Base-by-base conservation (phyloP, 2,329 filamentous ascomycete genomes). In the Sphaerulina vaccinii region DNA sequence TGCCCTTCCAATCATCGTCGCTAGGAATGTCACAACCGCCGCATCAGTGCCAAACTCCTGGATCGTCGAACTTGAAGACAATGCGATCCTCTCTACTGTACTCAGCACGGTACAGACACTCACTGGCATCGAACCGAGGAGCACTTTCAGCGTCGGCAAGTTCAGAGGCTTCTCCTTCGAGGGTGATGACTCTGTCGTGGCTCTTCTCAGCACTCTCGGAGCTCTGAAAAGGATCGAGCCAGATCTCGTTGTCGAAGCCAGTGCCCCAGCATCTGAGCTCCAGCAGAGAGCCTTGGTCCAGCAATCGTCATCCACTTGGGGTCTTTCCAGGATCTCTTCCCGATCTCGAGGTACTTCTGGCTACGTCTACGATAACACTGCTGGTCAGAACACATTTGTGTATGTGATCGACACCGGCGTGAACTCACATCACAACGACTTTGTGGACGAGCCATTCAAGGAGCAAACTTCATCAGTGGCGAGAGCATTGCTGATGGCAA, bases 401-500 rank as follows among this genome's bases (percentile, higher is more conserved):
- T 59, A 59, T 16, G 51, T 56, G 8, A 49, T 49, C 29, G 71
- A 70, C 35, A 57, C 51, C 16, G 62, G 64, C 51, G 47, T 65
- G 35, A 49, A 59, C 45, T 57, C 55, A 36, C 51, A 52, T 11
- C 63, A 65, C 50, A 49, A 33, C 48, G 62, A 73, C 39, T 74
- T 71, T 29, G 60, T 29, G 68, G 67, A 4, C 65, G 70, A 51
- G 71, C 69, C 7, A 62, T 35, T 8, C 33, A 32, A 15, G 57
- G 54, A 10, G 50, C 49, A 36, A 55, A 53, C 43, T 57, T 52
- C 29, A 65, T 60, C 52, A 64, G 63, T 33, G 67, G 61, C 7
- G 71, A 71, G 53, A 49, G 49, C 16, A 63, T 68, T 49, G 66
- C 65, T 18, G 71, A 73, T 55, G 73, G 78, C 55, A 80, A 83